Percentiles rank a stretch among this genome's conserved stretches.
These are phyloP conservation scores for Penicillium oxalicum DNA, from an alignment of 2,329 filamentous ascomycete genomes.

Conservation along the genomic window DNA sequence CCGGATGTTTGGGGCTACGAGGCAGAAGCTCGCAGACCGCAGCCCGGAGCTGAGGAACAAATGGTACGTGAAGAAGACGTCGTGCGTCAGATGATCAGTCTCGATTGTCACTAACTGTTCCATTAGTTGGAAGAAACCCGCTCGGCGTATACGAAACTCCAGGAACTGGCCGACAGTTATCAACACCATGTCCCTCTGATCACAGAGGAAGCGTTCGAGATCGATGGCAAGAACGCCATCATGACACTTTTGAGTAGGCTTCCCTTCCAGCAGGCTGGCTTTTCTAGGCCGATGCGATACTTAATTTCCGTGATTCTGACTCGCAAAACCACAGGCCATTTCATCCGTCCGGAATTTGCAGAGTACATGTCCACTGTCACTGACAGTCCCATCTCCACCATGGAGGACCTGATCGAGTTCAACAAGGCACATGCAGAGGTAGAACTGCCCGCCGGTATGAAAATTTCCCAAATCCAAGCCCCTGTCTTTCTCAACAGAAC, in stretches of 20 bases:
- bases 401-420: constrained; percentile 10
- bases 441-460: constrained; percentile 10
- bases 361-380: constrained; percentile 8
- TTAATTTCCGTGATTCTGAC: background rate
- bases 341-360: constrained; percentile 5
- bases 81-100: too few species aligned
- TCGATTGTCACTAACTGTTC: too few species aligned
- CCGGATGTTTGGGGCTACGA: constrained; percentile 6
- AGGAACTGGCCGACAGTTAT: background rate
- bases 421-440: constrained; percentile 10
- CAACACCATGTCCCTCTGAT: too few species aligned
- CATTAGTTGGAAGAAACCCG: background rate
- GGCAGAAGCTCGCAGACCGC: background rate
- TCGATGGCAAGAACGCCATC: too few species aligned
- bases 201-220: too few species aligned
- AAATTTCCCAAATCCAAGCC: background rate
- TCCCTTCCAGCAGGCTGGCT: too few species aligned
- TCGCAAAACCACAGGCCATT: background rate
- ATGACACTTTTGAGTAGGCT: too few species aligned
- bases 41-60: constrained; percentile 5
- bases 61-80: constrained; percentile 3
- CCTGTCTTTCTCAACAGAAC: background rate
- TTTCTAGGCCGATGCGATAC: too few species aligned
- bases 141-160: too few species aligned
- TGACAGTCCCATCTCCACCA: constrained; percentile 7